Evolutionary conservation across 1,139 yeast species (phyloP), one percentile per base, ranked within the genome.

Genomic region (Suhomyces panamericanus): DNA sequence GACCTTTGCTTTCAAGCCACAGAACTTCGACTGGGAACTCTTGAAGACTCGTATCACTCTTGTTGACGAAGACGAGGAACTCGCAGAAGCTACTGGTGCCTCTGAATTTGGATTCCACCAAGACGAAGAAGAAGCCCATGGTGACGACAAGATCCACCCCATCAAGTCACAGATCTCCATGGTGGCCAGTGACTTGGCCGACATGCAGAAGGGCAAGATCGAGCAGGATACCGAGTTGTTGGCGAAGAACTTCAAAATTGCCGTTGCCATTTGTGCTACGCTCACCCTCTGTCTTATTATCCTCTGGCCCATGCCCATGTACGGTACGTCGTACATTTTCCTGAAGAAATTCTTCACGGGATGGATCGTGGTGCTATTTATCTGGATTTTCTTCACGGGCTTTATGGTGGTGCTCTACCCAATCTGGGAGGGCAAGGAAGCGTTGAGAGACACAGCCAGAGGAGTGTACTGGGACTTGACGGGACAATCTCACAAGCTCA

Each of bases 271-370:
- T 40, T 85, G 87, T 62, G 67, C 75, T 14, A 64, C 76, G 42
- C 72, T 85, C 52, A 80, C 88, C 3, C 53, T 86, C 14, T 73
- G 83, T 45, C 71, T 87, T 46, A 65, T 87, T 34, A 75, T 87
- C 34, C 62, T 87, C 35, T 87, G 91, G 89, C 96, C 96, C 56
- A 84, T 87, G 87, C 95, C 95, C 48, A 83, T 87, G 90, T 87
- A 84, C 59, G 96, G 95, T 33, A 61, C 83, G 1, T 72, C 77
- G 1, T 87, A 87, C 60, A 71, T 87, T 41, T 87, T 87, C 65
- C 80, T 87, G 43, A 81, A 77, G 63, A 64, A 62, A 44, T 87
- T 87, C 66, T 87, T 87, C 64, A 85, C 90, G 8, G 95, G 95
- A 43, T 87, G 95, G 95, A 76, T 87, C 44, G 78, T 75, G 42